These are phyloP conservation scores for Alternaria atra DNA, from an alignment of 2,329 filamentous ascomycete genomes.

Conservation along the genomic window DNA sequence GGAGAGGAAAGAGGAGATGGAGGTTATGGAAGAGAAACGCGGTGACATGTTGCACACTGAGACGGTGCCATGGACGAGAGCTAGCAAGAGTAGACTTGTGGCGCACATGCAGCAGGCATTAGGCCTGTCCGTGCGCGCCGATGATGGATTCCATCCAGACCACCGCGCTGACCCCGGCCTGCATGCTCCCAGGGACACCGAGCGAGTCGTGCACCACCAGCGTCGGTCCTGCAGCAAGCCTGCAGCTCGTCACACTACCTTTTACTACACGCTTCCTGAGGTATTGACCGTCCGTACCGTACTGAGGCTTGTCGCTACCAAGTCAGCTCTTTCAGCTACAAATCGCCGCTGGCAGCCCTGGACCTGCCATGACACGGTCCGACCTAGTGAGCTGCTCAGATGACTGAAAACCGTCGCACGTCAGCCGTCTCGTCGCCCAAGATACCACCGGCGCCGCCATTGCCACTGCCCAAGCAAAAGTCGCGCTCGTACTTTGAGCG, in stretches of 20 bases:
- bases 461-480: constrained; percentile 45
- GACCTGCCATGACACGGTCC: not conserved
- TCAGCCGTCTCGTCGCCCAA: constrained; percentile 18
- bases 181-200: constrained; percentile 8
- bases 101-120: constrained; percentile 18
- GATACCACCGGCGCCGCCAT: constrained; percentile 48
- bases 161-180: constrained; percentile 2
- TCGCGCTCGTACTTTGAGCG: constrained; percentile 56
- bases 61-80: constrained; percentile 12
- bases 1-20: constrained; percentile 7
- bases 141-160: constrained; percentile 17
- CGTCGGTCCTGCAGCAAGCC: constrained; percentile 10
- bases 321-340: not conserved
- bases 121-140: constrained; percentile 10
- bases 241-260: constrained; percentile 7
- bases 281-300: not conserved
- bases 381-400: constrained; percentile 2
- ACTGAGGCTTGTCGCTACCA: not conserved
- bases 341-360: not conserved
- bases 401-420: constrained; percentile 19
- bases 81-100: constrained; percentile 16
- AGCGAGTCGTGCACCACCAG: constrained; percentile 11
- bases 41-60: constrained; percentile 20
- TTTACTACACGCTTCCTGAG: not conserved
- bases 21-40: constrained; percentile 19